A percentile compares a stretch with the other conserved stretches of the same genome.
Conservation (phyloP, 1,284 basidiomycete genomes). For the Sutorius eximius region DNA sequence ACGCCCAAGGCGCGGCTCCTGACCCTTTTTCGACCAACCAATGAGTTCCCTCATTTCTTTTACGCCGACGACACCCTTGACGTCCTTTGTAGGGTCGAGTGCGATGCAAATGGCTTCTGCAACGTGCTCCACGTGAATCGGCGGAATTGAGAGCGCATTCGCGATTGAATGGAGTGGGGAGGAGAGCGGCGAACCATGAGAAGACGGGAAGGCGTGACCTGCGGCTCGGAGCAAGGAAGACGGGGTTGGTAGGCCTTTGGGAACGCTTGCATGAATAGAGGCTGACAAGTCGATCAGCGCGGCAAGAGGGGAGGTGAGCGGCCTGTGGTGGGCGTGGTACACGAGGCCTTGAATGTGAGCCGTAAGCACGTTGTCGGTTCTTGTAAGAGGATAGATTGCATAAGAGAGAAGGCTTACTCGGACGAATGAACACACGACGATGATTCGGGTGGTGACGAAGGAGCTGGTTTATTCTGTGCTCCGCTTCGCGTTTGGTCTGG, state of each 20-base stretch:
- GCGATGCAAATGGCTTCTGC: slow-evolving; percentile 78
- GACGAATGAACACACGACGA: slow-evolving; percentile 78
- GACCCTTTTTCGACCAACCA: slow-evolving; percentile 53
- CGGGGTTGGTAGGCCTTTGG: slow-evolving; percentile 62
- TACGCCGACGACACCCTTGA: slow-evolving; percentile 76
- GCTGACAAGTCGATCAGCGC: slow-evolving; percentile 83
- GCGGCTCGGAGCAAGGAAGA: slow-evolving; percentile 55
- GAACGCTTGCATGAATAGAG: slow-evolving; percentile 56
- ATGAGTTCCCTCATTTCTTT: slow-evolving; percentile 72
- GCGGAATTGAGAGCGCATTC: slow-evolving; percentile 76
- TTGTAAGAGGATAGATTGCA: slow-evolving; percentile 13
- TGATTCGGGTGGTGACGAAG: slow-evolving; percentile 44
- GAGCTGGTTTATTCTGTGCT: slow-evolving; percentile 61
- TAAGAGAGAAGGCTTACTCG: slow-evolving; percentile 58
- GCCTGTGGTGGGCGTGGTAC: slow-evolving; percentile 92
- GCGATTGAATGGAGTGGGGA: slow-evolving; percentile 70
- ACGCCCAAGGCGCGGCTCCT: slow-evolving; percentile 10
- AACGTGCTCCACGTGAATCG: slow-evolving; percentile 95
- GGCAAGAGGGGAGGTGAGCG: slow-evolving; percentile 84
- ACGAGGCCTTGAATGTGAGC: slow-evolving; percentile 68
- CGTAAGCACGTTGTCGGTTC: slow-evolving; percentile 8
- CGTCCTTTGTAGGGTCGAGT: slow-evolving; percentile 46
- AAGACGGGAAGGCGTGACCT: slow-evolving; percentile 38
- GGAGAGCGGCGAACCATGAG: slow-evolving; percentile 30
- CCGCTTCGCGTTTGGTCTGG: slow-evolving; percentile 88